Conservation (phyloP, 805 yeast species). For the Tetrapisispora arboricola region DNA sequence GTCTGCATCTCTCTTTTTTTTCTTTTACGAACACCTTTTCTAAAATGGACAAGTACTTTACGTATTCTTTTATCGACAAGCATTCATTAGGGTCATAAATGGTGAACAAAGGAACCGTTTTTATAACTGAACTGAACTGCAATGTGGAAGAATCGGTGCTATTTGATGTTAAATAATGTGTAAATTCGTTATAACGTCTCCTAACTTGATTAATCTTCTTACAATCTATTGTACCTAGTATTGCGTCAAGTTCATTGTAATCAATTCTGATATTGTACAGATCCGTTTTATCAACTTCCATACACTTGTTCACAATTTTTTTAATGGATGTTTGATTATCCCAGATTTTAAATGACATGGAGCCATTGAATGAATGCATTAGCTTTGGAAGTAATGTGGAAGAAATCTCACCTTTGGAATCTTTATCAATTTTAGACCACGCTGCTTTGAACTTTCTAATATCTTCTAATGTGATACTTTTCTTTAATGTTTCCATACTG, state of each 20-base stretch:
- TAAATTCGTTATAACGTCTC: neutral
- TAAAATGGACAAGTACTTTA: neutral
- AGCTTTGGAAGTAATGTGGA: neutral
- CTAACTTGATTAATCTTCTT: neutral
- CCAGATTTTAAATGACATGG: constrained; percentile 1
- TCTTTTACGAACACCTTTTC: neutral
- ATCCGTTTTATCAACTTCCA: neutral
- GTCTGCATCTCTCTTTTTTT: neutral
- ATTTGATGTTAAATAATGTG: neutral
- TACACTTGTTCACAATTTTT: neutral
- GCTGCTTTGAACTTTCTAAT: neutral
- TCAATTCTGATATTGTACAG: neutral
- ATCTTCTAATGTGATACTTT: neutral
- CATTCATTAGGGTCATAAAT: constrained; percentile 1
- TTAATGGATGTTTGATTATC: neutral
- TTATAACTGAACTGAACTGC: neutral
- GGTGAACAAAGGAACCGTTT: neutral
- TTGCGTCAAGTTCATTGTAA: neutral
- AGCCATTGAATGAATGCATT: constrained; percentile 2
- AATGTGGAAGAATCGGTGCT: neutral
- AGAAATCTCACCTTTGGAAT: neutral
- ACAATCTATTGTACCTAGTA: neutral
- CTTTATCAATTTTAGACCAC: neutral
- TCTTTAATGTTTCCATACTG: neutral
- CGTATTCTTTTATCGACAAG: neutral